These are phyloP conservation scores for Amanita exitialis DNA, from an alignment of 768 basidiomycete genomes.

Conservation along the genomic window DNA sequence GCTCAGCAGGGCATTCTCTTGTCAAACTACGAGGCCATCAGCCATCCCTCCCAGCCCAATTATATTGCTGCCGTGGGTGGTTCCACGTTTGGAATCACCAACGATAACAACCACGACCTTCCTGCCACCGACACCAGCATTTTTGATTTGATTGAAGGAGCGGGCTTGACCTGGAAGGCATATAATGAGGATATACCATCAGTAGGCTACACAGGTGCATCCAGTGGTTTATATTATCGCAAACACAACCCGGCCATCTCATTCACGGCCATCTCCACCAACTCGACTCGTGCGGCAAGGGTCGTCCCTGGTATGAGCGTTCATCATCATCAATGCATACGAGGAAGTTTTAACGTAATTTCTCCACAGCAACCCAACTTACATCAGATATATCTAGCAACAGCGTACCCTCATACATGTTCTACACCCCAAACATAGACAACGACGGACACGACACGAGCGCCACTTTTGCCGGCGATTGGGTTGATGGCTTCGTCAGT, in stretches of 20 bases:
- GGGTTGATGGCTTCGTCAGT: conserved; percentile 39
- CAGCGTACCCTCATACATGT: conserved; percentile 47
- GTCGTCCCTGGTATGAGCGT: conserved; percentile 54
- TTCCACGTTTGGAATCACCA: conserved; percentile 27
- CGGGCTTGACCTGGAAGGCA: conserved; percentile 49
- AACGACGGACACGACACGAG: conserved; percentile 57
- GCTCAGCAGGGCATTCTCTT: conserved; percentile 40
- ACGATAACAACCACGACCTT: conserved; percentile 28
- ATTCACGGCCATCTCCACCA: conserved; percentile 37
- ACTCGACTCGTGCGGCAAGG: conserved; percentile 28
- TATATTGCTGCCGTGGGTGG: conserved; percentile 40
- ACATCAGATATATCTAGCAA: conserved; percentile 41
- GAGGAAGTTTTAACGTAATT: neutral
- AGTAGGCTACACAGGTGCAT: conserved; percentile 32
- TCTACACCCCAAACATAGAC: conserved; percentile 52
- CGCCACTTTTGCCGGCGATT: conserved; percentile 33
- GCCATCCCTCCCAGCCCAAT: conserved; percentile 57
- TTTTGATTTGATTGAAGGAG: conserved; percentile 49
- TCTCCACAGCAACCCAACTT: conserved; percentile 12
- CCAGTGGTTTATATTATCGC: conserved; percentile 18
- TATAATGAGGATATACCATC: conserved; percentile 53
- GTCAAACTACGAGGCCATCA: conserved; percentile 36
- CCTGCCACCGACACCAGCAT: conserved; percentile 44
- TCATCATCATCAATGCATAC: neutral
- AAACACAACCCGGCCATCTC: conserved; percentile 35